phyloP scores from a whole-genome alignment of 2,329 filamentous ascomycete species.

The Aspergillus quadrilineatus region DNA sequence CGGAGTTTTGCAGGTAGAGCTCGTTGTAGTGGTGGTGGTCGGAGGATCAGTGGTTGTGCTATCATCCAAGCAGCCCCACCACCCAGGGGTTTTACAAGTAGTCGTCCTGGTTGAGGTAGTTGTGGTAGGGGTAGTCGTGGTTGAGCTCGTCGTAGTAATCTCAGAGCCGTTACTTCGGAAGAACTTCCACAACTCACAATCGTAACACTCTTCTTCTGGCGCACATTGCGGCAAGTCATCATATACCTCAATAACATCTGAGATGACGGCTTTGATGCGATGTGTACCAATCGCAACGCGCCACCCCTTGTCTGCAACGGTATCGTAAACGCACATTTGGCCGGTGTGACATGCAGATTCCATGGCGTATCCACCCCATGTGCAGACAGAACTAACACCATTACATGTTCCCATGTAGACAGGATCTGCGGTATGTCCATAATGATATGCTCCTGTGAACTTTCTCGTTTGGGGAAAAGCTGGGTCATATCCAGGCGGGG shows the following conservation, averaged over 20 bases:
- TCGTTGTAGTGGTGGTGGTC: constrained; percentile 35
- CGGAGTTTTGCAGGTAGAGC: constrained; percentile 42
- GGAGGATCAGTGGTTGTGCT: constrained; percentile 31
- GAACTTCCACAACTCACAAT: constrained; percentile 93
- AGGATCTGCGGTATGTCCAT: constrained; percentile 93
- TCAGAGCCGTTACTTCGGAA: constrained; percentile 89
- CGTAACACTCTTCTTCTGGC: constrained; percentile 75
- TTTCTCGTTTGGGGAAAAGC: constrained; percentile 67
- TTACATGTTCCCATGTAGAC: constrained; percentile 94
- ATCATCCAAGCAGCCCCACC: constrained; percentile 38
- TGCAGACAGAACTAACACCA: constrained; percentile 82
- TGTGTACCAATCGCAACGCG: constrained; percentile 88
- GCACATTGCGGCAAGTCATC: constrained; percentile 75
- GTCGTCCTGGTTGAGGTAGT: constrained; percentile 65
- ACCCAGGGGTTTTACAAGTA: constrained; percentile 61
- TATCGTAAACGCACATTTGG: constrained; percentile 85
- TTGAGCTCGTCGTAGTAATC: constrained; percentile 51
- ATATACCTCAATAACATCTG: constrained; percentile 81
- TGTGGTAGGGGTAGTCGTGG: constrained; percentile 2
- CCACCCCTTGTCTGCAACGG: constrained; percentile 88
- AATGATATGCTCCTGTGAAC: constrained; percentile 79
- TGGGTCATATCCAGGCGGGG: constrained; percentile 75
- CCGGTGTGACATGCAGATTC: constrained; percentile 92
- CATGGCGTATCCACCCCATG: constrained; percentile 88
- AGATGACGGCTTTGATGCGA: constrained; percentile 83